A percentile compares a stretch with the other conserved stretches of the same genome.
Evolutionary conservation across 129 eudicot species (phyloP).

Genomic region (Smallanthus sonchifolius): DNA sequence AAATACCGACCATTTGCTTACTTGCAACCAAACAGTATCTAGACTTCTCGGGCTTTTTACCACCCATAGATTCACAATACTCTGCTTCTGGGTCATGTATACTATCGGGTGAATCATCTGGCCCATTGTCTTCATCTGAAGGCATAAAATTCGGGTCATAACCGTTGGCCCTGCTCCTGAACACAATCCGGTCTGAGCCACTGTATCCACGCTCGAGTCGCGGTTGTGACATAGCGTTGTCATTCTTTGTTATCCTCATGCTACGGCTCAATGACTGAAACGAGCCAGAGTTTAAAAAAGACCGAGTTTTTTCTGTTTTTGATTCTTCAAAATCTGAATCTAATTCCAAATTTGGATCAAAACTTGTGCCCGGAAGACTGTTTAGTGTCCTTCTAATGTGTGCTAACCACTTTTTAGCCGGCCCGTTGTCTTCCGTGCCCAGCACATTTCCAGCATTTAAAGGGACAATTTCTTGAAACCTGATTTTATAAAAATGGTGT

Average conservation of each 20-base stretch:
- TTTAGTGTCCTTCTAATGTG: conserved; percentile 69
- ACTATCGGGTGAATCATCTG: conserved; percentile 47
- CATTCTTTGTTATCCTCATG: conserved; percentile 60
- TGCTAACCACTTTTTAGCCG: conserved; percentile 85
- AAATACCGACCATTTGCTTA: conserved; percentile 95
- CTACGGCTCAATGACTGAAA: conserved; percentile 74
- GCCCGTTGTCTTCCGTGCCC: conserved; percentile 91
- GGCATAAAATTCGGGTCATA: conserved; percentile 42
- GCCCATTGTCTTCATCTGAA: conserved; percentile 68
- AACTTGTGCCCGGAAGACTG: conserved; percentile 68
- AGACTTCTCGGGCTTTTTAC: conserved; percentile 39
- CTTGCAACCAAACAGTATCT: conserved; percentile 90
- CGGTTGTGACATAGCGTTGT: conserved; percentile 46
- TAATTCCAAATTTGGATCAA: conserved; percentile 45
- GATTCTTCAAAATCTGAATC: conserved; percentile 70
- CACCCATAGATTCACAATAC: conserved; percentile 39
- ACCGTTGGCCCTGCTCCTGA: conserved; percentile 43
- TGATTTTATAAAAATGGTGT: conserved; percentile 14
- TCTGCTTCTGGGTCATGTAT: conserved; percentile 45
- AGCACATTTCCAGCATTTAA: conserved; percentile 93
- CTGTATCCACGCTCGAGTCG: conserved; percentile 63
- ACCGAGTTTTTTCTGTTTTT: conserved; percentile 37
- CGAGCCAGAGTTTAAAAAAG: conserved; percentile 56
- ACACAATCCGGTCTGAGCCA: conserved; percentile 60
- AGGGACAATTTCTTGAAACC: conserved; percentile 98